Base-by-base conservation (phyloP, 2,329 filamentous ascomycete genomes). In the Pseudogymnoascus sp. region DNA sequence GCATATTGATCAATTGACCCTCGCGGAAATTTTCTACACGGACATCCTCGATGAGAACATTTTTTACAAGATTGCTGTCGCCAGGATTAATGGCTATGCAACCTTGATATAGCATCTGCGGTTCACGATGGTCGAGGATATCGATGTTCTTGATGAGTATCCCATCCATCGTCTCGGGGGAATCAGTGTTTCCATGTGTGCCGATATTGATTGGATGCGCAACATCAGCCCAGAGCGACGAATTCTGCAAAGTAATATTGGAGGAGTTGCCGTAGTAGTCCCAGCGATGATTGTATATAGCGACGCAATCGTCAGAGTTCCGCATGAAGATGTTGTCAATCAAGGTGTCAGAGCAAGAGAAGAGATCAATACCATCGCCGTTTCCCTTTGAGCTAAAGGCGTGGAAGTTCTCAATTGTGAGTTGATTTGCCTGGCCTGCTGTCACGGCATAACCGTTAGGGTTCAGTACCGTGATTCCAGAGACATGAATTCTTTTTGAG, bases 131-230 rank as follows among this genome's bases (percentile, higher is more conserved):
- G 41, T 76, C 74, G 1, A 75, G 64, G 55, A 76, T 72, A 63
- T 76, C 74, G 37, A 75, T 69, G 11, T 75, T 73, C n/a, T 65
- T 66, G 61, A 76, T 69, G 0, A 49, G 63, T 4, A 75, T 64
- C 23, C 66, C 67, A 16, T 66, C 65, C 41, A 73, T 69, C 0
- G 68, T 73, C 67, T 76, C 74, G 0, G 74, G 73, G 7, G 65
- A 66, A 6, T 63, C 67, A 1, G 38, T 41, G 16, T 41, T 41
- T 8, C 74, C 74, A 49, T 75, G 74, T 10, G 73, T 75, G 0
- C 74, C 74, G 10, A 75, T 71, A 3, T 74, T 71, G 39, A 75
- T 72, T 0, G 74, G 69, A 58, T 75, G 73, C 0, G 73, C 73
- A 55, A 72, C 65, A 35, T 74, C 74, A 0, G 74, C 68, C 45